Percentiles rank a stretch among this genome's conserved stretches.
Conservation (phyloP, 768 basidiomycete species). For the Suillus cothurnatus region DNA sequence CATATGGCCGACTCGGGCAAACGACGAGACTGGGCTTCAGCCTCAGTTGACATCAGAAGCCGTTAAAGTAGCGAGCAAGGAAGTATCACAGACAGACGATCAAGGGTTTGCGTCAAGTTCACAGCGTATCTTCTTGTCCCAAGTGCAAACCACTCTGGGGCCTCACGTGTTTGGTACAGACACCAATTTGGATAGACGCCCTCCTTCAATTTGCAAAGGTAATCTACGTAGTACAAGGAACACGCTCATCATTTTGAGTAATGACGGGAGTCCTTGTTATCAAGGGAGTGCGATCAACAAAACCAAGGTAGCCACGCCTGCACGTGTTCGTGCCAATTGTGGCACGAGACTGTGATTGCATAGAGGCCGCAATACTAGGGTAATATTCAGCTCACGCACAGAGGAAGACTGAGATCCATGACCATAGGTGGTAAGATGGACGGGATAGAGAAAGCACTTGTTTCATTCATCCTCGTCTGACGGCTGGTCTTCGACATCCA, state of each 20-base stretch:
- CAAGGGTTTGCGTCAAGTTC: not conserved
- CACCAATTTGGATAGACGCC: not conserved
- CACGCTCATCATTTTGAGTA: not conserved
- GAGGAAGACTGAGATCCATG: not conserved
- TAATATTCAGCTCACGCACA: conserved; percentile 1
- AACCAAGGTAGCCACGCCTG: not conserved
- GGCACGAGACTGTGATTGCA: not conserved
- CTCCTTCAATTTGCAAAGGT: not conserved
- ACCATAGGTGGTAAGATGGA: not conserved
- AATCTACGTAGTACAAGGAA: not conserved
- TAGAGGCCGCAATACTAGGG: not conserved
- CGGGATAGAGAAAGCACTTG: not conserved
- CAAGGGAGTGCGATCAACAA: not conserved
- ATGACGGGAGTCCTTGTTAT: not conserved
- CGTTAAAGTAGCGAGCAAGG: conserved; percentile 12
- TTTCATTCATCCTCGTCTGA: conserved; percentile 67
- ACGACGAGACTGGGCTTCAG: conserved; percentile 37
- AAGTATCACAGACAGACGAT: not conserved
- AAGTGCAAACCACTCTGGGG: not conserved
- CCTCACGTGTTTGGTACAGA: not conserved
- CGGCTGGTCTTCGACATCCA: conserved; percentile 50
- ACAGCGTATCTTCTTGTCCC: not conserved
- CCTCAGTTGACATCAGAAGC: conserved; percentile 36
- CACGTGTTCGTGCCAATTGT: not conserved
- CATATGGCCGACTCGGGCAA: conserved; percentile 65